phyloP scores from a whole-genome alignment of 306 rosid genomes.

The Lablab purpureus region DNA sequence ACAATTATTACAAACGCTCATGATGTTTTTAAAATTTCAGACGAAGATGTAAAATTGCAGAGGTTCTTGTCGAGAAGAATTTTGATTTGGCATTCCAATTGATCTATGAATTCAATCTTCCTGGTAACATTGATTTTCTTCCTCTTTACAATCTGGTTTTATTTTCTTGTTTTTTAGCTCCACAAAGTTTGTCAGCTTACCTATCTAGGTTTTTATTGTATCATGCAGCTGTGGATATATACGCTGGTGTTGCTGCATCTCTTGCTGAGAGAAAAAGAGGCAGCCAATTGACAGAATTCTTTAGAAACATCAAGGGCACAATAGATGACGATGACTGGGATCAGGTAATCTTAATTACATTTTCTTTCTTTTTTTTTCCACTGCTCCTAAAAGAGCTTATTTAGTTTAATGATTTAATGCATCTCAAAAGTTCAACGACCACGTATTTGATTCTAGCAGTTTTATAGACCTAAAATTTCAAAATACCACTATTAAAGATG shows the following conservation, averaged over 20 bases:
- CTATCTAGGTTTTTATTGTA: slow-evolving; percentile 37
- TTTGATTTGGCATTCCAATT: slow-evolving; percentile 96
- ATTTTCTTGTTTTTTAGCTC: slow-evolving; percentile 25
- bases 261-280: slow-evolving; percentile 96
- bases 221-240: slow-evolving; percentile 90
- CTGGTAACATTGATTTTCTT: slow-evolving; percentile 63
- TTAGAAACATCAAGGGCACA: slow-evolving; percentile 91
- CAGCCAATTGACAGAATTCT: slow-evolving; percentile 90
- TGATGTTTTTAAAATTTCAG: slow-evolving; percentile 57
- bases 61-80: slow-evolving; percentile 92
- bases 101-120: slow-evolving; percentile 91
- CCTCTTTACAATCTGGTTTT: slow-evolving; percentile 1
- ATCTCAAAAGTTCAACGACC: slow-evolving; percentile 15
- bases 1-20: slow-evolving; percentile 43
- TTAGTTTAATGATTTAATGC: slow-evolving; percentile 32
- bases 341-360: slow-evolving; percentile 65
- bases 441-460: slow-evolving; percentile 19
- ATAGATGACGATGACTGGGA: slow-evolving; percentile 98
- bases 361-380: slow-evolving; percentile 38
- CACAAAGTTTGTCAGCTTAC: slow-evolving; percentile 32
- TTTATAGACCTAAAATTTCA: neutral
- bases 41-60: slow-evolving; percentile 93
- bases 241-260: slow-evolving; percentile 95
- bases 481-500: neutral
- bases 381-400: slow-evolving; percentile 13